Conservation (phyloP, 768 basidiomycete species). For the Auriculariales sp. region DNA sequence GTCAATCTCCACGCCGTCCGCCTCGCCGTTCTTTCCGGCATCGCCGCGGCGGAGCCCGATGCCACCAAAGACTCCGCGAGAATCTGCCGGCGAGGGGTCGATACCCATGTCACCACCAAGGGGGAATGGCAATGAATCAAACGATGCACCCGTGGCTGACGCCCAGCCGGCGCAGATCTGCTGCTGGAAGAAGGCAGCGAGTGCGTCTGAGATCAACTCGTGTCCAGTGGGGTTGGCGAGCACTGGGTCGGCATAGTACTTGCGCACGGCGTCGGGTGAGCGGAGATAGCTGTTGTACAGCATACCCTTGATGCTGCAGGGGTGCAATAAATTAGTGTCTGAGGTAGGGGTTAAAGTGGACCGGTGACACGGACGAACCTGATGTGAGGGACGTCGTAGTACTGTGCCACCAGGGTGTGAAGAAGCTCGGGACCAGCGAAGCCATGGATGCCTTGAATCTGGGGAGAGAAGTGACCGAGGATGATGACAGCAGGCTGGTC, state of each 20-base stretch:
- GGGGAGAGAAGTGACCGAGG: conserved; percentile 90
- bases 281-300: conserved; percentile 73
- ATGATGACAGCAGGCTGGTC: conserved; percentile 87
- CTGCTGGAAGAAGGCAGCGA: conserved; percentile 78
- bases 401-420: conserved; percentile 85
- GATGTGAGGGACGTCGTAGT: conserved; percentile 93
- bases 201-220: conserved; percentile 76
- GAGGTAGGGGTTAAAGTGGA: neutral
- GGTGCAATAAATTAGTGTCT: neutral
- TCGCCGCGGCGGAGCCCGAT: conserved; percentile 70
- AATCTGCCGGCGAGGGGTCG: conserved; percentile 22
- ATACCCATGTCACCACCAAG: conserved; percentile 21
- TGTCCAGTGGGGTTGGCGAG: conserved; percentile 75
- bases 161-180: conserved; percentile 83
- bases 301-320: conserved; percentile 55
- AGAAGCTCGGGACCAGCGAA: conserved; percentile 83
- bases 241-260: conserved; percentile 71
- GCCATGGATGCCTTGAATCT: conserved; percentile 62
- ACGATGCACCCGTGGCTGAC: conserved; percentile 45
- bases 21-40: conserved; percentile 15
- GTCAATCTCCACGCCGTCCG: conserved; percentile 5
- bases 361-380: conserved; percentile 23
- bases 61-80: conserved; percentile 70
- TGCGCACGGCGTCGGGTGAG: conserved; percentile 45
- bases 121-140: conserved; percentile 32